These are phyloP conservation scores for Umbelopsis ramanniana DNA, from an alignment of 192 early-diverging fungal genomes.

Conservation along the genomic window DNA sequence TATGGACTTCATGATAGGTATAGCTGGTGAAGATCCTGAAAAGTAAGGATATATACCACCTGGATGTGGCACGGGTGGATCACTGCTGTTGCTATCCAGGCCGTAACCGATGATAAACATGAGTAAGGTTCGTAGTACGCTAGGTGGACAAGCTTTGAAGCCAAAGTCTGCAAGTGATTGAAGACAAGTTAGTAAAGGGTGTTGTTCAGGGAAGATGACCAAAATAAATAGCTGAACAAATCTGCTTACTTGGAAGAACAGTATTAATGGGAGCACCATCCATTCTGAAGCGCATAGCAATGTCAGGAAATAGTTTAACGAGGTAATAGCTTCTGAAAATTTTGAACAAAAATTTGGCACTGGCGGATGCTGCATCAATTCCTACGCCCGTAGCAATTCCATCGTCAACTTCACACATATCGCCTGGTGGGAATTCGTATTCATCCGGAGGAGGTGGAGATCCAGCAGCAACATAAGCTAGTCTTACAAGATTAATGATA, in stretches of 20 bases:
- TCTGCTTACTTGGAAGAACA: slow-evolving; percentile 11
- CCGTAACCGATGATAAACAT: slow-evolving; percentile 70
- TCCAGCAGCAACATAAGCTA: slow-evolving; percentile 64
- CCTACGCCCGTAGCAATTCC: slow-evolving; percentile 63
- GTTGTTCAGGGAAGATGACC: too few relatives aligned
- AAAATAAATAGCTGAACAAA: not conserved
- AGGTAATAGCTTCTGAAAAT: slow-evolving; percentile 72
- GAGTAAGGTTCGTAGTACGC: slow-evolving; percentile 66
- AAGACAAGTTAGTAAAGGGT: not conserved
- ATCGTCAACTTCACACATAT: slow-evolving; percentile 52
- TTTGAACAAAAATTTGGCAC: slow-evolving; percentile 73
- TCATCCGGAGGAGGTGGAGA: slow-evolving; percentile 63
- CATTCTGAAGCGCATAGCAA: slow-evolving; percentile 51
- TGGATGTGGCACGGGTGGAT: slow-evolving; percentile 34
- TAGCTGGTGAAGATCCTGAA: slow-evolving; percentile 56
- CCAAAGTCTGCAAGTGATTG: slow-evolving; percentile 59
- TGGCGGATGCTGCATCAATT: slow-evolving; percentile 59
- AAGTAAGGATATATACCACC: slow-evolving; percentile 5
- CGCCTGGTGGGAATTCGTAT: slow-evolving; percentile 56
- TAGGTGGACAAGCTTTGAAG: slow-evolving; percentile 70
- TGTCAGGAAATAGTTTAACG: slow-evolving; percentile 69
- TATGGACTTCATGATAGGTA: slow-evolving; percentile 64
- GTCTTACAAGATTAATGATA: slow-evolving; percentile 50
- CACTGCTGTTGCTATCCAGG: slow-evolving; percentile 56
- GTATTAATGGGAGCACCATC: slow-evolving; percentile 21